Evolutionary conservation across 176 grass and related monocot species (phyloP).

Genomic region (Aegilops longissima): DNA sequence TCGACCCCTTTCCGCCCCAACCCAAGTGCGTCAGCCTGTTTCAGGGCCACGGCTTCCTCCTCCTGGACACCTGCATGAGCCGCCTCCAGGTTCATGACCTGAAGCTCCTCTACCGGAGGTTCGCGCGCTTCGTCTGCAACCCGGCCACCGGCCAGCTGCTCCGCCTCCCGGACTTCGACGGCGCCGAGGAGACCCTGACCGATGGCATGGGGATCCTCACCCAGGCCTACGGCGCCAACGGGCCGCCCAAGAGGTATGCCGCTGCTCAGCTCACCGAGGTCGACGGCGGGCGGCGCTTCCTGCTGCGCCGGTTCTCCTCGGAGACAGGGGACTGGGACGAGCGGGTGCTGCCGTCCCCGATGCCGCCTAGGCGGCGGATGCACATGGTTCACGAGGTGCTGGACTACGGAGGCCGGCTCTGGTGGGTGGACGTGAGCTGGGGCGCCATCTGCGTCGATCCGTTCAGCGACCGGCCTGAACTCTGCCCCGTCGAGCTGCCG

Average conservation of each 20-base stretch:
- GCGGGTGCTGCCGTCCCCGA: background rate
- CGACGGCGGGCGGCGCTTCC: slow-evolving; percentile 9
- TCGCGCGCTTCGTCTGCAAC: slow-evolving; percentile 5
- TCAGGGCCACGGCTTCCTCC: background rate
- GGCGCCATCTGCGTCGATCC: background rate
- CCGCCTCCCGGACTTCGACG: background rate
- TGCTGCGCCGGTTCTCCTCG: slow-evolving; percentile 2
- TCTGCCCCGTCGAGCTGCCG: background rate
- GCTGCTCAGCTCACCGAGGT: background rate
- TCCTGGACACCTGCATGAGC: background rate
- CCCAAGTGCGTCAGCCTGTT: background rate
- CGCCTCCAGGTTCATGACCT: background rate
- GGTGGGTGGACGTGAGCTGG: slow-evolving; percentile 5
- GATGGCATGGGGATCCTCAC: background rate
- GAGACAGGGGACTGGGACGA: background rate
- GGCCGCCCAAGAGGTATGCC: background rate
- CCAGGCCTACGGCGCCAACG: background rate
- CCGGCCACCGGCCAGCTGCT: background rate
- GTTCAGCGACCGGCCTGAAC: background rate
- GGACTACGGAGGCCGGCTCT: slow-evolving; percentile 1
- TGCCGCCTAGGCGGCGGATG: background rate
- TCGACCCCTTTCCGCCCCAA: background rate
- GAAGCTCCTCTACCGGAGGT: background rate
- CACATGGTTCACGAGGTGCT: slow-evolving; percentile 9
- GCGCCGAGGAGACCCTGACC: background rate